Evolutionary conservation across 805 yeast genomes (phyloP).

Genomic region (Nakazawaea molendinolei): DNA sequence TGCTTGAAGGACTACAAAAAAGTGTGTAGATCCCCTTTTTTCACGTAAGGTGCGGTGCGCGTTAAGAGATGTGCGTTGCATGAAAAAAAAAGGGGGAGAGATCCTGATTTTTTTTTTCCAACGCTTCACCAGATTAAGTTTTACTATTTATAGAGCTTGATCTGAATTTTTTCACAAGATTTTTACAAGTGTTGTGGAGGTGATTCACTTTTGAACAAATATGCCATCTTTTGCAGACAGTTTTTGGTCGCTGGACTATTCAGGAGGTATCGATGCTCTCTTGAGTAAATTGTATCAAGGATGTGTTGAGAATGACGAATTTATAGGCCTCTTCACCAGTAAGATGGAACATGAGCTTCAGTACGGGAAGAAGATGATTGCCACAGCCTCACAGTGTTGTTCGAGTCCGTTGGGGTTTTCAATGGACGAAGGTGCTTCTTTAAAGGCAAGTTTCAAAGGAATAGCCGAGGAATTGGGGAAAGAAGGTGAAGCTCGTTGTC

Average conservation of each 20-base stretch:
- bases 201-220: neutral
- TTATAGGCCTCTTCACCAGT: constrained; percentile 54
- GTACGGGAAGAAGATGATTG: constrained; percentile 52
- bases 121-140: too few relatives aligned
- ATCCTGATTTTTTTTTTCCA: too few relatives aligned
- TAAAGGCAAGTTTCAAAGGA: constrained; percentile 57
- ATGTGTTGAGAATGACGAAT: constrained; percentile 63
- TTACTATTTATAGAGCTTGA: too few relatives aligned
- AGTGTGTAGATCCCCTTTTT: too few relatives aligned
- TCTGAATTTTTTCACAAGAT: too few relatives aligned
- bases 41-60: too few relatives aligned
- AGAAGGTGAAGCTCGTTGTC: constrained; percentile 54
- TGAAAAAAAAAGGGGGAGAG: too few relatives aligned
- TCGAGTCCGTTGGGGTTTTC: constrained; percentile 36
- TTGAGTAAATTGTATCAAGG: constrained; percentile 55
- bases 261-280: constrained; percentile 42
- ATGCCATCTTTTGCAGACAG: constrained; percentile 63
- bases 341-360: constrained; percentile 67
- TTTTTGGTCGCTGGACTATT: constrained; percentile 70
- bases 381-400: constrained; percentile 29
- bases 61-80: too few relatives aligned
- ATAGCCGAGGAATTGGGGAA: constrained; percentile 44
- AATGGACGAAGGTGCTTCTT: constrained; percentile 55
- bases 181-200: too few relatives aligned
- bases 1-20: too few relatives aligned